phyloP scores from a whole-genome alignment of 2,329 filamentous ascomycete genomes.

The Talaromyces sp. region DNA sequence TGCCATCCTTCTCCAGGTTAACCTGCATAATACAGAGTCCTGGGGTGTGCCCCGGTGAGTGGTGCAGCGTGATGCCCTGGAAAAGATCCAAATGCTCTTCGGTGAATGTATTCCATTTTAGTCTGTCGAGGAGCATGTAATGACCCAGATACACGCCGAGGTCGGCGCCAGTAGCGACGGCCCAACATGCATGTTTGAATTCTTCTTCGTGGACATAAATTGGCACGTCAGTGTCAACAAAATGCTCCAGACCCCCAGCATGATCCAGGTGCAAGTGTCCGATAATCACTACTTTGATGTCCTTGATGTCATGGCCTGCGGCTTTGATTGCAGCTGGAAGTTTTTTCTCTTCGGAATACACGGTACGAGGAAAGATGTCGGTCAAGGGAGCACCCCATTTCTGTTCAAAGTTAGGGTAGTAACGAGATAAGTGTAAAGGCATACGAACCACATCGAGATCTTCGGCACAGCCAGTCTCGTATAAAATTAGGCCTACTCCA shows the following conservation, averaged over 20 bases:
- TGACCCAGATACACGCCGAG: conserved; percentile 34
- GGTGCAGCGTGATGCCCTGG: conserved; percentile 34
- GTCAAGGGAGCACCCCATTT: conserved; percentile 30
- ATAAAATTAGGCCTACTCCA: conserved; percentile 40
- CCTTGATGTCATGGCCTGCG: conserved; percentile 40
- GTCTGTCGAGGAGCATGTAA: conserved; percentile 29
- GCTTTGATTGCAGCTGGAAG: conserved; percentile 32
- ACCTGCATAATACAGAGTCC: conserved; percentile 33
- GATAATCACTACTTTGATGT: conserved; percentile 44
- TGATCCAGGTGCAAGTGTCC: conserved; percentile 47
- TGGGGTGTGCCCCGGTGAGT: conserved; percentile 33
- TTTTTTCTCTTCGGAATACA: conserved; percentile 28
- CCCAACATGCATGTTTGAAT: conserved; percentile 43
- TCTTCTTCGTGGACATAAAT: conserved; percentile 47
- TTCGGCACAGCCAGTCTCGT: conserved; percentile 43
- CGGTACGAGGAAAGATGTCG: conserved; percentile 36
- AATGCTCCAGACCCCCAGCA: conserved; percentile 45
- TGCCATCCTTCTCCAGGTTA: conserved; percentile 30
- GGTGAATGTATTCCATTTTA: conserved; percentile 42
- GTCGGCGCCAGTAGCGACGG: conserved; percentile 38
- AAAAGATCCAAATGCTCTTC: conserved; percentile 35
- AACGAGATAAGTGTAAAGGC: background rate
- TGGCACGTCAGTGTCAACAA: conserved; percentile 37
- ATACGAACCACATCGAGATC: conserved; percentile 32
- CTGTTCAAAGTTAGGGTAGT: conserved; percentile 11